phyloP scores from a whole-genome alignment of 2,329 filamentous ascomycete species.

The Nemania serpens region DNA sequence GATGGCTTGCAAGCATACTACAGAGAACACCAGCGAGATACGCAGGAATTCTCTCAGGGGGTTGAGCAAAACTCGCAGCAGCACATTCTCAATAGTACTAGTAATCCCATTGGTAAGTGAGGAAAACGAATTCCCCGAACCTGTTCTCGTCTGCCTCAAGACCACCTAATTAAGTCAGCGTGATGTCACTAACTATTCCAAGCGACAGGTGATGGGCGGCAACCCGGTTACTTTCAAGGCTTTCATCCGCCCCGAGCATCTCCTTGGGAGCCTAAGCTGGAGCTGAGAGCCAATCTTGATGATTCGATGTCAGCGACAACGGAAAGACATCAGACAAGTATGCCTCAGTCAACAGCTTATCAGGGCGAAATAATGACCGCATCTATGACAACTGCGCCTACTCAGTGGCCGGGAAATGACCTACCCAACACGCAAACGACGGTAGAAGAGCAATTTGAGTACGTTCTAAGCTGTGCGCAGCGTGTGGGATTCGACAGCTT shows the following conservation, averaged over 20 bases:
- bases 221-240: background rate
- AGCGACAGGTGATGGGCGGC: background rate
- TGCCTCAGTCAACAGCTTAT: background rate
- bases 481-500: slow-evolving; percentile 18
- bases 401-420: slow-evolving; percentile 1
- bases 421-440: background rate
- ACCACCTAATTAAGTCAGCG: too few species aligned
- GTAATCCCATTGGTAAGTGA: slow-evolving; percentile 6
- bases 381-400: background rate
- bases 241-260: slow-evolving; percentile 1
- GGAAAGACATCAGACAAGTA: background rate
- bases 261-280: slow-evolving; percentile 4
- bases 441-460: slow-evolving; percentile 17
- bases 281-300: background rate
- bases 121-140: too few species aligned
- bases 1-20: background rate
- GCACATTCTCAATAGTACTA: background rate
- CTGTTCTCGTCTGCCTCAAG: too few species aligned
- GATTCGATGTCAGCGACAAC: background rate
- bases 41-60: background rate
- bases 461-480: slow-evolving; percentile 14
- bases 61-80: background rate
- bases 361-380: background rate
- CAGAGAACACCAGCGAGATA: background rate
- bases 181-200: background rate